Base-by-base conservation (phyloP, 2,329 filamentous ascomycete species). In the Aspergillus brunneoviolaceus region DNA sequence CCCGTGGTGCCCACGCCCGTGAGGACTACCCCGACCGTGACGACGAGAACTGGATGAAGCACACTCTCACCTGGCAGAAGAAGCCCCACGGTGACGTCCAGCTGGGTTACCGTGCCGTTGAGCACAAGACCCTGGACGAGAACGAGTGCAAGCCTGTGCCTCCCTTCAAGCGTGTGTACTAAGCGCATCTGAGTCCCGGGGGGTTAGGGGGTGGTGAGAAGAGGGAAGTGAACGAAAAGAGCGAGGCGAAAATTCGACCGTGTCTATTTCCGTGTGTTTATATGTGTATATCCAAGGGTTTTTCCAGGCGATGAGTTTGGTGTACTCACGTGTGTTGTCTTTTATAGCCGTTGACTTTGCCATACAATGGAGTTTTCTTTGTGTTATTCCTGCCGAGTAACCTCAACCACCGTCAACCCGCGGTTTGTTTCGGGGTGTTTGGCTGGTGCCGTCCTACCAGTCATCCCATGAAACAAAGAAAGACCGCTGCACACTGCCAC, bases 21-120 rank as follows among this genome's bases (percentile, higher is more conserved):
- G 95, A 99, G 83, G 95, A 99, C 77, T 98, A 79, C 85, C 94
- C 94, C 60, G 93, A 98, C 19, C 89, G 95, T 82, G 91, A 98
- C 75, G 95, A 99, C 76, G 84, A 88, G 79, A 89, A 96, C 79
- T 98, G 94, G 94, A 97, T 97, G 94, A 98, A 98, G 89, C 95
- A 99, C 86, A 96, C 92, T 50, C 86, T 99, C 63, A 92, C 89
- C 67, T 99, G 89, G 89, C 95, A 99, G 85, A 96, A 92, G 89
- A 77, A 88, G 75, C 91, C 93, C 35, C 94, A 98, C 73, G 90
- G 89, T 74, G 87, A 92, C 81, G 87, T 95, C 58, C 89, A 98
- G 63, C 83, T 98, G 65, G 83, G 86, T 64, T 98, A 98, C 86
- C 87, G 95, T 78, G 83, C 84, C 65, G 95, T 99, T 63, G 89